Evolutionary conservation across 306 rosid species (phyloP).

Genomic region (Quercus bicolor): DNA sequence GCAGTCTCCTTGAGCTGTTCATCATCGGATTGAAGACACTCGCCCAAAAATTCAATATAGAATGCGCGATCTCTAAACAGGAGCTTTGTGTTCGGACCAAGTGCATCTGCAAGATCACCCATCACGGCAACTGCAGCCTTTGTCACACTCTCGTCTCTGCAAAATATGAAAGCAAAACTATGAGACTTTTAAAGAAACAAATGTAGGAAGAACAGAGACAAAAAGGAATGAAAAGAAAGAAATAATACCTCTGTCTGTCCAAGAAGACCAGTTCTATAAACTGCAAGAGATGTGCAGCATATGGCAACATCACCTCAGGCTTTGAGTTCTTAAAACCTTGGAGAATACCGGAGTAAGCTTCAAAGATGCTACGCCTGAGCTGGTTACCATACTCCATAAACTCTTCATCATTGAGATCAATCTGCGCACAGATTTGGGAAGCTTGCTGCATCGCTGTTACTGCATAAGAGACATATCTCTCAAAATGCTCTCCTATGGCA

Average conservation of each 20-base stretch:
- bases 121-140: constrained; percentile 34
- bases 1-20: constrained; percentile 30
- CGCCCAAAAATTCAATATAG: constrained; percentile 23
- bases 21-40: constrained; percentile 32
- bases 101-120: constrained; percentile 38
- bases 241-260: constrained; percentile 18
- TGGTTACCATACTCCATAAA: constrained; percentile 30
- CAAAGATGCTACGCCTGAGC: constrained; percentile 38
- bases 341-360: constrained; percentile 38
- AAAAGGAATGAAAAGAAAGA: background rate
- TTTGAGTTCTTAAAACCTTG: constrained; percentile 33
- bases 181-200: background rate
- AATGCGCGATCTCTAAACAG: constrained; percentile 19
- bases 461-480: constrained; percentile 31
- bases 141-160: constrained; percentile 32
- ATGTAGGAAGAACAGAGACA: background rate
- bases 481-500: constrained; percentile 33
- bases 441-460: constrained; percentile 37
- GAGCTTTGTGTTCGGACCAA: constrained; percentile 22
- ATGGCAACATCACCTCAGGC: constrained; percentile 34
- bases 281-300: constrained; percentile 35
- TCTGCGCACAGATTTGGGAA: constrained; percentile 25
- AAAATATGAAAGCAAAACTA: background rate
- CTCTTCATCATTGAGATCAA: constrained; percentile 27
- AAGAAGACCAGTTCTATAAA: constrained; percentile 25